phyloP scores from a whole-genome alignment of 2,329 filamentous ascomycete species.

The Magnaporthiopsis rhizophila region DNA sequence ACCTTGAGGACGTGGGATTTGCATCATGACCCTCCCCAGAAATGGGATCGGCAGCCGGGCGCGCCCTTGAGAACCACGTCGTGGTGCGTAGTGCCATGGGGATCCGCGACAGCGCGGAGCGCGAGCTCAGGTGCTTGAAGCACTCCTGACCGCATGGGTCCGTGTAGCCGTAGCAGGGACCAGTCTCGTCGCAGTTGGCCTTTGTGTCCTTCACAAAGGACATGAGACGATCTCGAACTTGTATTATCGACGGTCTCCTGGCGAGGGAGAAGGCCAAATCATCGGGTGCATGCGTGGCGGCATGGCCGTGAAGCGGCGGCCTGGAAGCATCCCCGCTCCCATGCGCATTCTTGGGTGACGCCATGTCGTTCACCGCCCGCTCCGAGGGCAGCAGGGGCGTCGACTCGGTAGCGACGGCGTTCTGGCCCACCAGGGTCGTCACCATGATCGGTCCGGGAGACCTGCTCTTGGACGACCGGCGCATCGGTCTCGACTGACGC shows the following conservation, averaged over 20 bases:
- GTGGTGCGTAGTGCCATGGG: slow-evolving; percentile 33
- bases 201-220: slow-evolving; percentile 61
- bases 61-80: slow-evolving; percentile 22
- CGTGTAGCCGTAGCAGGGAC: slow-evolving; percentile 55
- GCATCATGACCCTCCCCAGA: background rate
- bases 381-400: slow-evolving; percentile 13
- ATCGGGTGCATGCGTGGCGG: background rate
- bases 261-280: slow-evolving; percentile 16
- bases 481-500: slow-evolving; percentile 11
- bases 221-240: slow-evolving; percentile 48
- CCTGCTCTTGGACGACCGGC: slow-evolving; percentile 3
- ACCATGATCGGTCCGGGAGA: background rate
- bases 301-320: slow-evolving; percentile 14
- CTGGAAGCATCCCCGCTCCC: slow-evolving; percentile 7
- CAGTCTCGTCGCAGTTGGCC: slow-evolving; percentile 50
- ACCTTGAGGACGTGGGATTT: background rate
- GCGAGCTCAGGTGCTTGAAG: slow-evolving; percentile 47
- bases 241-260: slow-evolving; percentile 44
- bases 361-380: slow-evolving; percentile 10
- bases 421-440: slow-evolving; percentile 12
- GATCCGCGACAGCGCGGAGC: slow-evolving; percentile 25
- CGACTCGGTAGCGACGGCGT: slow-evolving; percentile 9
- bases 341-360: background rate
- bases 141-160: slow-evolving; percentile 60
- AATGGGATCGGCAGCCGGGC: slow-evolving; percentile 18